Conservation (phyloP, 495 filamentous ascomycete species). For the Penicillium lividum region DNA sequence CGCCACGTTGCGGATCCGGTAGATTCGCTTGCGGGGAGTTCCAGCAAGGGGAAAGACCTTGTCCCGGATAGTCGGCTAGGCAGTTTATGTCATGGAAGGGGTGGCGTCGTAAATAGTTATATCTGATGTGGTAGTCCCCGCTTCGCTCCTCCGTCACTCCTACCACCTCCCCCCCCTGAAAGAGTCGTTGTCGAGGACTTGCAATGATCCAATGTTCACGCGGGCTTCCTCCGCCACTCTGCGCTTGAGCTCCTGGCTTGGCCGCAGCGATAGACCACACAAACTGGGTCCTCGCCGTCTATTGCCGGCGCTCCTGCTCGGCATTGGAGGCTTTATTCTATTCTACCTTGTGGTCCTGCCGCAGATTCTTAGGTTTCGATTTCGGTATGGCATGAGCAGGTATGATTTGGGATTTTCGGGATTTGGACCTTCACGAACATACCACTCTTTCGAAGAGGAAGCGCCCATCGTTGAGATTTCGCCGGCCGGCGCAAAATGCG, state of each 20-base stretch:
- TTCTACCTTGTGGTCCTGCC: conserved; percentile 32
- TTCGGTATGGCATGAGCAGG: conserved; percentile 33
- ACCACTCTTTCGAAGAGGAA: conserved; percentile 36
- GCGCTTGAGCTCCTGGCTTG: conserved; percentile 26
- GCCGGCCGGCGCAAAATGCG: conserved; percentile 35
- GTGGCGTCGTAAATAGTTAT: background rate
- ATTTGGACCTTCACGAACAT: conserved; percentile 35
- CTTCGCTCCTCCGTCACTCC: background rate
- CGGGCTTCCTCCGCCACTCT: conserved; percentile 21
- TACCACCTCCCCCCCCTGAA: background rate
- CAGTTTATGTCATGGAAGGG: background rate
- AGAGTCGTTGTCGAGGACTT: background rate
- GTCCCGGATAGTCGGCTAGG: background rate
- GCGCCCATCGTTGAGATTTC: conserved; percentile 36
- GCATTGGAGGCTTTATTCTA: conserved; percentile 16
- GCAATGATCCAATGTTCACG: conserved; percentile 36
- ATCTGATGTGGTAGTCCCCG: background rate
- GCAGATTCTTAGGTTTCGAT: conserved; percentile 32
- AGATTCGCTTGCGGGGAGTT: conserved; percentile 7
- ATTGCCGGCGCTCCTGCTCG: conserved; percentile 12
- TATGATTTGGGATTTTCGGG: conserved; percentile 41
- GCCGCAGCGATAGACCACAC: conserved; percentile 8
- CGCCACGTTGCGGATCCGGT: background rate
- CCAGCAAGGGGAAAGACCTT: background rate
- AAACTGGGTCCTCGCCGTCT: conserved; percentile 12